Evolutionary conservation across 73 alveolate species (phyloP).

Genomic region (Paramecium pentaurelia): DNA sequence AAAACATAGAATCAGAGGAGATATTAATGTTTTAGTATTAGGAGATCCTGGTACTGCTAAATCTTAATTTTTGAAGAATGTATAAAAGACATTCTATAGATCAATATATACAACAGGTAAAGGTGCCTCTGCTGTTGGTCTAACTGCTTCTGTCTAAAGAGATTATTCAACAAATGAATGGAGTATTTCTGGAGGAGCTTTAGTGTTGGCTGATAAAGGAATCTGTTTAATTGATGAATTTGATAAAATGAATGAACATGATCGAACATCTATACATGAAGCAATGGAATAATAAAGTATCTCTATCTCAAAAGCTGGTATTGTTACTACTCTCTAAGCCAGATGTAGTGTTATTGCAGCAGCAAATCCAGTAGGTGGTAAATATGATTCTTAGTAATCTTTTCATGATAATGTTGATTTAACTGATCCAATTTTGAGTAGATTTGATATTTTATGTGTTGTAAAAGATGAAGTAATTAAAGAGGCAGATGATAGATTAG

Average conservation of each 20-base stretch:
- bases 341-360: conserved; percentile 99
- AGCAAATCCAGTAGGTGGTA: conserved; percentile 97
- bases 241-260: conserved; percentile 99
- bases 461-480: conserved; percentile 96
- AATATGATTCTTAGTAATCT: conserved; percentile 90
- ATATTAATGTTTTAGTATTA: conserved; percentile 96
- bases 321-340: conserved; percentile 98
- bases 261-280: conserved; percentile 99
- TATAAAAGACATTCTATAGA: conserved; percentile 90
- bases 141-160: conserved; percentile 99
- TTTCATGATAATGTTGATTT: conserved; percentile 99
- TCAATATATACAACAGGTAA: conserved; percentile 98
- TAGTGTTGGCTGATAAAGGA: conserved; percentile 97
- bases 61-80: conserved; percentile 98
- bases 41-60: conserved; percentile 97
- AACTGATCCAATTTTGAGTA: conserved; percentile 99
- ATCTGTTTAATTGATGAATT: conserved; percentile 99
- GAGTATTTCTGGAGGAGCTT: conserved; percentile 99
- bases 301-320: conserved; percentile 99
- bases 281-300: conserved; percentile 99
- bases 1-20: conserved; percentile 99
- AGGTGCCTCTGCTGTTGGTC: conserved; percentile 99
- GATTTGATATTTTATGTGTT: conserved; percentile 99
- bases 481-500: conserved; percentile 93
- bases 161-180: conserved; percentile 97